Percentiles rank a stretch among this genome's conserved stretches.
phyloP scores from a whole-genome alignment of 2,329 filamentous ascomycete genomes.

The Sphaerulina populicola region DNA sequence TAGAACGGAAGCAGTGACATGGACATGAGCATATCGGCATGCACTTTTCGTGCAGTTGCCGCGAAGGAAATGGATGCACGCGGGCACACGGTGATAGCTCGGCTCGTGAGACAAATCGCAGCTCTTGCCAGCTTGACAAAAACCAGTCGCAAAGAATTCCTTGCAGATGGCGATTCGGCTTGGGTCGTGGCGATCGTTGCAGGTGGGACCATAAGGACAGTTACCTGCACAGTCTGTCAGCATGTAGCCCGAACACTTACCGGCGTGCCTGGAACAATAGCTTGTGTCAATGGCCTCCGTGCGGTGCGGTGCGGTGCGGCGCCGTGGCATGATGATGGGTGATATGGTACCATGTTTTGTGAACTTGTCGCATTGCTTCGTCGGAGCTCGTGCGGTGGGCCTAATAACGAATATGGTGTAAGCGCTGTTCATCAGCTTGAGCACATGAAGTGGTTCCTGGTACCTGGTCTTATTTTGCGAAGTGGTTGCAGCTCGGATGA shows the following conservation, averaged over 20 bases:
- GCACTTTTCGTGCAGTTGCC: constrained; percentile 80
- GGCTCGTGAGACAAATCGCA: constrained; percentile 90
- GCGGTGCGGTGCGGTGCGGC: constrained; percentile 5
- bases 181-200: constrained; percentile 75
- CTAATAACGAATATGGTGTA: constrained; percentile 10
- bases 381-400: constrained; percentile 10
- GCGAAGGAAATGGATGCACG: constrained; percentile 82
- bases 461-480: constrained; percentile 2
- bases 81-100: constrained; percentile 72
- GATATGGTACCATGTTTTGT: constrained; percentile 30
- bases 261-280: constrained; percentile 12
- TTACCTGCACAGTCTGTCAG: constrained; percentile 53
- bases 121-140: constrained; percentile 64
- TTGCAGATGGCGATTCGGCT: constrained; percentile 86
- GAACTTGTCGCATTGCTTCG: constrained; percentile 30
- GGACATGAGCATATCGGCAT: constrained; percentile 80
- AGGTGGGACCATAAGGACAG: constrained; percentile 72
- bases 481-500: constrained; percentile 50
- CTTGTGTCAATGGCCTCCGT: constrained; percentile 4
- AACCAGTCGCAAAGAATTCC: constrained; percentile 69
- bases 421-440: not conserved
- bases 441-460: not conserved
- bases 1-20: constrained; percentile 64
- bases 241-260: constrained; percentile 16
- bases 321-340: constrained; percentile 6